These are phyloP conservation scores for Ensete glaucum DNA, from an alignment of 176 grass and related monocot genomes.

Conservation along the genomic window DNA sequence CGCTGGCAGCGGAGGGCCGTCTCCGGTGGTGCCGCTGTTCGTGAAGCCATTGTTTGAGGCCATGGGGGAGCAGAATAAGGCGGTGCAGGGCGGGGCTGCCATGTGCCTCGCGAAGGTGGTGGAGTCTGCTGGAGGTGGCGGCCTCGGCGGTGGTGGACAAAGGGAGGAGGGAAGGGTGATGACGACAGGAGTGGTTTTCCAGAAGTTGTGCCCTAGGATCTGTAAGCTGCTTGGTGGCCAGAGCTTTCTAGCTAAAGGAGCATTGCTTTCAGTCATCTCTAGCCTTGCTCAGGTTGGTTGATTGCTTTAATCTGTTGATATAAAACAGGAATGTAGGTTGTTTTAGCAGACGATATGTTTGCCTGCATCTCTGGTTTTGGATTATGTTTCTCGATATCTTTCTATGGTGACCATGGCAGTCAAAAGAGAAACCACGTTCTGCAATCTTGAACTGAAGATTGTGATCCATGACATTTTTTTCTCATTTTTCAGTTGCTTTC, in stretches of 20 bases:
- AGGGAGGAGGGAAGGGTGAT: not conserved
- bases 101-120: constrained; percentile 73
- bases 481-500: not conserved
- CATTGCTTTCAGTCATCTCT: constrained; percentile 61
- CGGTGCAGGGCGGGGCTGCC: constrained; percentile 70
- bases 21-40: constrained; percentile 47
- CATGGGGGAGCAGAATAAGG: constrained; percentile 88
- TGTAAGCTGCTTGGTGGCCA: constrained; percentile 74
- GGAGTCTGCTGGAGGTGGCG: constrained; percentile 45
- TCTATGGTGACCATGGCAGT: not conserved
- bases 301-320: constrained; percentile 9
- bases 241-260: constrained; percentile 72
- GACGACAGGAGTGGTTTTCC: constrained; percentile 31
- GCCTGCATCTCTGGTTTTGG: not conserved
- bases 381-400: not conserved
- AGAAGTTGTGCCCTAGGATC: constrained; percentile 60
- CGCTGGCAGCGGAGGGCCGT: constrained; percentile 1
- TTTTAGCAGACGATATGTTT: not conserved
- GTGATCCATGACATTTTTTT: not conserved
- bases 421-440: not conserved
- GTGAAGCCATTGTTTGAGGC: constrained; percentile 85
- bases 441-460: not conserved
- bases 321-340: constrained; percentile 3
- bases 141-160: constrained; percentile 20
- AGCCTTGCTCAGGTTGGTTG: constrained; percentile 64